These are phyloP conservation scores for Lipomyces oligophaga DNA, from an alignment of 805 yeast genomes.

Conservation along the genomic window DNA sequence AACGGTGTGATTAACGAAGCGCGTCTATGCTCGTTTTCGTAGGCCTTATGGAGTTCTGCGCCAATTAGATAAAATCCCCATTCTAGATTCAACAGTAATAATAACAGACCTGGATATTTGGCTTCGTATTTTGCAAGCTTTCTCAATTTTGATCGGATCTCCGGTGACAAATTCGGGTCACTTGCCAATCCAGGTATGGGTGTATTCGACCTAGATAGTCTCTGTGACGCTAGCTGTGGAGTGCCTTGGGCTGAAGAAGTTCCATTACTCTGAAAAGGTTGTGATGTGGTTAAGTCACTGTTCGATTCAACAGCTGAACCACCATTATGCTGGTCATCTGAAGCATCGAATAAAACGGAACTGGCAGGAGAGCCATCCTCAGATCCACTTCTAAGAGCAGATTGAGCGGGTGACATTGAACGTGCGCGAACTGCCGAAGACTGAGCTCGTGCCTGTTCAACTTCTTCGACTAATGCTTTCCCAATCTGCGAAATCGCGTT, in stretches of 20 bases:
- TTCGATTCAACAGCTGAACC: too few relatives aligned
- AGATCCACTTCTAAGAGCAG: constrained; percentile 34
- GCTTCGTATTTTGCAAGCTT: constrained; percentile 85
- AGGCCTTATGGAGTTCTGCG: constrained; percentile 63
- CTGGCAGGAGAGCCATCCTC: constrained; percentile 29
- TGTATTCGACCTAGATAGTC: too few relatives aligned
- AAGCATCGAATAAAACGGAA: constrained; percentile 9
- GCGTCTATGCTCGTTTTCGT: constrained; percentile 71
- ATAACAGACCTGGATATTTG: constrained; percentile 63
- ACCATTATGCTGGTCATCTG: too few relatives aligned
- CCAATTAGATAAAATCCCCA: background rate
- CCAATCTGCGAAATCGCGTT: constrained; percentile 58
- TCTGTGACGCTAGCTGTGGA: background rate
- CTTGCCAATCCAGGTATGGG: background rate
- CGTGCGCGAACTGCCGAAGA: constrained; percentile 36
- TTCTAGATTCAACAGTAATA: background rate
- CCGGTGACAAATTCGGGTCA: constrained; percentile 5
- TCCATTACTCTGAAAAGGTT: too few relatives aligned
- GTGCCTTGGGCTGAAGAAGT: background rate
- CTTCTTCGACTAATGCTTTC: constrained; percentile 60
- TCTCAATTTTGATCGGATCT: constrained; percentile 47
- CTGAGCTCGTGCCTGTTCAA: constrained; percentile 41
- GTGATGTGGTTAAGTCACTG: too few relatives aligned
- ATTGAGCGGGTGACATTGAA: constrained; percentile 47
- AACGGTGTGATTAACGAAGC: constrained; percentile 55